Evolutionary conservation across 2,329 filamentous ascomycete species (phyloP).

Genomic region (Monosporascus sp.): DNA sequence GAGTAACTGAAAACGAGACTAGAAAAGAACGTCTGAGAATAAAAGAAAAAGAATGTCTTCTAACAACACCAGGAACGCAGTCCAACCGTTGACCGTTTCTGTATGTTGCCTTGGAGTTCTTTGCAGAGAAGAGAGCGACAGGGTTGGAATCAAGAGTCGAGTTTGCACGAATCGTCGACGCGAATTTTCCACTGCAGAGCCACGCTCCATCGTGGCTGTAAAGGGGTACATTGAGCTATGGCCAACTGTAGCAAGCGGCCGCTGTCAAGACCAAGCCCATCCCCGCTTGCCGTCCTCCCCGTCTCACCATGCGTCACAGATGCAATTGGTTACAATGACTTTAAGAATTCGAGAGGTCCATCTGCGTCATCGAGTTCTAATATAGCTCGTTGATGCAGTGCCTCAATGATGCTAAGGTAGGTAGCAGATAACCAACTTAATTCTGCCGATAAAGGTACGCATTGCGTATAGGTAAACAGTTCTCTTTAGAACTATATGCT

Average conservation of each 20-base stretch:
- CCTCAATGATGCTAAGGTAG: too few relatives aligned
- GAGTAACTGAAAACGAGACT: slow-evolving; percentile 16
- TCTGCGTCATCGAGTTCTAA: too few relatives aligned
- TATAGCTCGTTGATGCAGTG: too few relatives aligned
- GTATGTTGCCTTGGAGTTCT: neutral
- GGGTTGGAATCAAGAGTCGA: neutral
- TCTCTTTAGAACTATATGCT: neutral
- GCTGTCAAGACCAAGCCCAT: neutral
- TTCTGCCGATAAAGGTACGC: too few relatives aligned
- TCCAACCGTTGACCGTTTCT: neutral
- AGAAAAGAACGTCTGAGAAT: neutral
- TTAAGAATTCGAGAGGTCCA: too few relatives aligned
- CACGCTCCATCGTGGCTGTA: neutral
- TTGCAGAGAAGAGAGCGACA: neutral
- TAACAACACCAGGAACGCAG: slow-evolving; percentile 6
- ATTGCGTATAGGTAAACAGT: too few relatives aligned
- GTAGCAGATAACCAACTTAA: too few relatives aligned
- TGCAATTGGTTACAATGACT: too few relatives aligned
- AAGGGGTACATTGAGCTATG: neutral
- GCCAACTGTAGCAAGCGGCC: neutral
- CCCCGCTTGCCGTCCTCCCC: neutral
- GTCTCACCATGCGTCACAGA: neutral
- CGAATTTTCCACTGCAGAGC: neutral
- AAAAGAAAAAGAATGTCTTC: slow-evolving; percentile 10
- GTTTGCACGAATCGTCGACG: neutral